phyloP scores from a whole-genome alignment of 2,329 filamentous ascomycete species.

The Pezicula radicicola region DNA sequence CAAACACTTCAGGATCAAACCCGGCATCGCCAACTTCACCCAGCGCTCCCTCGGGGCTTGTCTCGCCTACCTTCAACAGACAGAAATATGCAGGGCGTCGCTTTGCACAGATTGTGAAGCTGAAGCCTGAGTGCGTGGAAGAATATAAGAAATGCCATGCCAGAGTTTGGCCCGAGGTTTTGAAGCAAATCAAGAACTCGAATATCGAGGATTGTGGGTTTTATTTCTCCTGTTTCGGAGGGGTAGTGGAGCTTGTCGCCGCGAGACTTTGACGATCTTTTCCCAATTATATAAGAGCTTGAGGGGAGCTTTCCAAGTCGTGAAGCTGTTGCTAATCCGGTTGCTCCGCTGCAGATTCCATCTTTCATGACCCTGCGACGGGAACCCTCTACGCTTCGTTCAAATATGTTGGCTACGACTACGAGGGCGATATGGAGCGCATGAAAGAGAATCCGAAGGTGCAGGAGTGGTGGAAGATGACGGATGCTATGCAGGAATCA shows the following conservation, averaged over 20 bases:
- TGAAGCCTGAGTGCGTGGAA: conserved; percentile 63
- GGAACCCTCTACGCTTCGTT: conserved; percentile 71
- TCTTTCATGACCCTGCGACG: conserved; percentile 63
- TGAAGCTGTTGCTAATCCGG: not conserved
- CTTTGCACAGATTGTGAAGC: conserved; percentile 69
- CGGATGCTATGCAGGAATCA: conserved; percentile 70
- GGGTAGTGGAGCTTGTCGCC: not conserved
- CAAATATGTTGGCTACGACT: conserved; percentile 75
- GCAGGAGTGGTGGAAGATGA: conserved; percentile 78
- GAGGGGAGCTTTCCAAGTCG: not conserved
- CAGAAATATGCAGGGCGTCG: conserved; percentile 45
- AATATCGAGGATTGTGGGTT: conserved; percentile 69
- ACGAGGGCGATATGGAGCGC: conserved; percentile 69
- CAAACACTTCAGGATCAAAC: conserved; percentile 9
- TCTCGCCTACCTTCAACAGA: conserved; percentile 11
- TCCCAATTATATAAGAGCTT: not conserved
- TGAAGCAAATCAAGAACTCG: conserved; percentile 71
- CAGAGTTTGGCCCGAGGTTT: conserved; percentile 73
- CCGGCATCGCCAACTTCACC: conserved; percentile 18
- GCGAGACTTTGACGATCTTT: not conserved
- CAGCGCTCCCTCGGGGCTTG: not conserved
- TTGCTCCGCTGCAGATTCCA: conserved; percentile 52
- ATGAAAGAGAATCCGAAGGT: conserved; percentile 74
- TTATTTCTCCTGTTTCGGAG: not conserved
- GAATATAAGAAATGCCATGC: conserved; percentile 74